These are phyloP conservation scores for Xylaria sp. DNA, from an alignment of 495 filamentous ascomycete species.

Conservation along the genomic window DNA sequence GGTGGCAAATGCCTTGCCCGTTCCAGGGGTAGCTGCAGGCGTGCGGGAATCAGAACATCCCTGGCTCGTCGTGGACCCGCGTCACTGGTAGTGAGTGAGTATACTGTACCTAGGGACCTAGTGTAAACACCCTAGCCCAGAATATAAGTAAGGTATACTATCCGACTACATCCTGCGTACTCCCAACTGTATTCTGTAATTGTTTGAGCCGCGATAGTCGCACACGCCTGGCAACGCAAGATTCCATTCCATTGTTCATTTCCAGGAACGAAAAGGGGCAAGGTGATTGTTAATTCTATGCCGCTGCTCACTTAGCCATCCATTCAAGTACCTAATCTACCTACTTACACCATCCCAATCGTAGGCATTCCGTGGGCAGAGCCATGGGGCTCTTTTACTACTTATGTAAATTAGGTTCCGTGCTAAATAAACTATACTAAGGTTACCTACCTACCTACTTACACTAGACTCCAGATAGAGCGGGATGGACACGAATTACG, in stretches of 20 bases:
- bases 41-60: not conserved
- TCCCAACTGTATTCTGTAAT: too few species aligned
- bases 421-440: not conserved
- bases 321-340: too few species aligned
- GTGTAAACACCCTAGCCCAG: not conserved
- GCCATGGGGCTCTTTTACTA: too few species aligned
- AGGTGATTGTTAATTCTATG: not conserved
- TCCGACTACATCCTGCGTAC: too few species aligned
- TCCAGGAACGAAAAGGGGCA: not conserved
- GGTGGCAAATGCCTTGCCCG: not conserved
- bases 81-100: not conserved
- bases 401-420: too few species aligned
- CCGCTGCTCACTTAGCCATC: not conserved
- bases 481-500: not conserved
- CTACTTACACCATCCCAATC: too few species aligned
- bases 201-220: slow-evolving; percentile 1
- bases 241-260: slow-evolving; percentile 5
- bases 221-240: not conserved
- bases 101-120: too few species aligned
- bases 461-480: not conserved
- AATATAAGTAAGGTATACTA: too few species aligned
- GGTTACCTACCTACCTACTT: not conserved
- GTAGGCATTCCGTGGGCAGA: too few species aligned
- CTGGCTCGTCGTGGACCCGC: slow-evolving; percentile 12
- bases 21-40: slow-evolving; percentile 21